Evolutionary conservation across 768 basidiomycete genomes (phyloP), one percentile per base, ranked within the genome.

Genomic region (Tremella yokohamensis): DNA sequence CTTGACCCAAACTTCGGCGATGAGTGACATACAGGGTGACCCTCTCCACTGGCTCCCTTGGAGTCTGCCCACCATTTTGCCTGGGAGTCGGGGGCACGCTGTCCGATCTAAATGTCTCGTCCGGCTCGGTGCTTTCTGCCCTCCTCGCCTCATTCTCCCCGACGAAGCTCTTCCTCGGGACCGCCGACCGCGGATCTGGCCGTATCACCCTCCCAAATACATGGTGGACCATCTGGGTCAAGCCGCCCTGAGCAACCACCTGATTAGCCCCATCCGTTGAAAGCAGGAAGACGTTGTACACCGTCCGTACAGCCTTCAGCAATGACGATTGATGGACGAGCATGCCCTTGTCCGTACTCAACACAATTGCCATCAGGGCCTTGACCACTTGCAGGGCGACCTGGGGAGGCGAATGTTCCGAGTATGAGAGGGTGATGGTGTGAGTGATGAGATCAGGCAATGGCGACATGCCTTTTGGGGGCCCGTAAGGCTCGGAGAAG

Each of bases 141-240:
- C 67, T 51, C 42, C 69, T 65, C 49, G 65, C 66, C 26, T 72
- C 71, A 52, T 69, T 70, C 52, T 71, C 70, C 2, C 68, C 62
- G 19, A 56, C 53, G 12, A 56, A 62, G 34, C 63, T 56, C 42
- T 58, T 58, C 40, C 67, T 20, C 37, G 26, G 8, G 15, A 20
- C 44, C 18, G 51, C 20, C 11, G 37, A 16, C 44, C 45, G 66
- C 13, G 61, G 50, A 56, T 61, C 66, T 1, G 76, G 66, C 40
- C 67, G 29, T 22, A 68, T 48, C 13, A 80, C 74, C 19, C 96
- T 84, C 13, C 87, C 83, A 74, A 99, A 98, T 56, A 98, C 85
- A 69, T 97, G 93, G 68, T 96, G 88, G 2, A 98, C 92, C 86
- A 99, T 98, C 76, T 99, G 96, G 0, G 91, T 92, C 16, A 99